Evolutionary conservation across 345 rosid genomes (phyloP).

Genomic region (Brassica carinata): DNA sequence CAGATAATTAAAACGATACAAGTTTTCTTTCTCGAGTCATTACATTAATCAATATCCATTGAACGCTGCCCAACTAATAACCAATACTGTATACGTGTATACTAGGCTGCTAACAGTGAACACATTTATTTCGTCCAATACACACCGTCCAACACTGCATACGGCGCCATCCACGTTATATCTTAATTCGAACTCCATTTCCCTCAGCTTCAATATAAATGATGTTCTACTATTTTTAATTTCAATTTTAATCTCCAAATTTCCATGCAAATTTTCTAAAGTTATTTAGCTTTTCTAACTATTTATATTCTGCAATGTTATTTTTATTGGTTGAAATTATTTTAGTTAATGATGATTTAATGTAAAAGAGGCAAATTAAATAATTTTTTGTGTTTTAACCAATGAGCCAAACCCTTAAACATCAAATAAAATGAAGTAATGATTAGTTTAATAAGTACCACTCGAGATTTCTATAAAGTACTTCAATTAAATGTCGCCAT

Average conservation of each 20-base stretch:
- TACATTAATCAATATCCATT: not conserved
- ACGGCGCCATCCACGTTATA: not conserved
- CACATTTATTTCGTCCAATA: not conserved
- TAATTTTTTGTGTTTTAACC: too few species aligned
- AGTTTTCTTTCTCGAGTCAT: slow-evolving; percentile 7
- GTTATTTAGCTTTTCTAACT: too few species aligned
- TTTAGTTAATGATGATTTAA: not conserved
- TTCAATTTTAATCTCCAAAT: too few species aligned
- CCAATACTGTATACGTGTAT: not conserved
- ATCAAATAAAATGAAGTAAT: too few species aligned
- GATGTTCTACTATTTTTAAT: too few species aligned
- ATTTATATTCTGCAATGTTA: not conserved
- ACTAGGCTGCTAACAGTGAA: not conserved
- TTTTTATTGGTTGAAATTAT: too few species aligned
- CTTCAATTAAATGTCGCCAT: not conserved
- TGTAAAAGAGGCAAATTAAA: not conserved
- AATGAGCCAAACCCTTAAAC: too few species aligned
- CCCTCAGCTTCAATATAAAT: too few species aligned
- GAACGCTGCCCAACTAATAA: slow-evolving; percentile 2
- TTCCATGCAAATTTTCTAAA: too few species aligned
- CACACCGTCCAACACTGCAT: not conserved
- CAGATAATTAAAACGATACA: not conserved
- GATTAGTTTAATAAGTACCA: not conserved
- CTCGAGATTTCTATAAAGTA: not conserved
- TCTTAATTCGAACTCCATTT: not conserved